Evolutionary conservation across 2,329 filamentous ascomycete genomes (phyloP), one percentile per base, ranked within the genome.

Genomic region (Knufia fluminis): DNA sequence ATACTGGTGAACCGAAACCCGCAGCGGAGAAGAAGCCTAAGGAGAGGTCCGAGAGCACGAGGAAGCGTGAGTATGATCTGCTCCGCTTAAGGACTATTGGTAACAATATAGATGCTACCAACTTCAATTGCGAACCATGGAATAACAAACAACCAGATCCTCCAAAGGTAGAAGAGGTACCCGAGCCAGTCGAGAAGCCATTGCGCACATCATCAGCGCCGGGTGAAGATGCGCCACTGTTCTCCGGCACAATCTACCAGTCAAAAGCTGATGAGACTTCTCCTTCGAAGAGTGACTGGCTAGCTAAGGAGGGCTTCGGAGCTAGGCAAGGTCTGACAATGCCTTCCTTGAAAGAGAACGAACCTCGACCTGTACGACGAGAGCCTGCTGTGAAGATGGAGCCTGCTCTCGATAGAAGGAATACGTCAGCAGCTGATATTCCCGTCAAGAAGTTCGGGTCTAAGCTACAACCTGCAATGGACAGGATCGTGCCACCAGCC

Each of bases 181-280:
- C 26, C 12, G 26, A 38, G 16, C 23, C 17, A 22, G 23, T 26
- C 23, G 22, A 44, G 3, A 49, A 39, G 32, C 48, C 32, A n/a
- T 7, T 19, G 22, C 45, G 52, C 35, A 52, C 52, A 12, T 53
- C 46, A 32, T 31, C 50, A 14, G 57, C 52, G 19, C 53, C 51
- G 28, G 52, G 55, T 24, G 52, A 56, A 4, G 49, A 41, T 28
- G 40, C 48, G n/a, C 54, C 56, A 31, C 46, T 60, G 20, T 60
- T 58, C 41, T 55, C 54, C n/a, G 57, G 57, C 9, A 60, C 57
- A 2, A 54, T 55, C 3, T 60, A 60, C 35, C 55, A 52, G 26
- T 7, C 36, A 33, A 49, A 4, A 17, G 28, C 26, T 16, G 23
- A 23, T 40, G 17, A 22, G 22, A 4, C 10, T 9, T 28, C 31